phyloP scores from a whole-genome alignment of 108 stramenopile genomes.

The Cyclotella sp. region DNA sequence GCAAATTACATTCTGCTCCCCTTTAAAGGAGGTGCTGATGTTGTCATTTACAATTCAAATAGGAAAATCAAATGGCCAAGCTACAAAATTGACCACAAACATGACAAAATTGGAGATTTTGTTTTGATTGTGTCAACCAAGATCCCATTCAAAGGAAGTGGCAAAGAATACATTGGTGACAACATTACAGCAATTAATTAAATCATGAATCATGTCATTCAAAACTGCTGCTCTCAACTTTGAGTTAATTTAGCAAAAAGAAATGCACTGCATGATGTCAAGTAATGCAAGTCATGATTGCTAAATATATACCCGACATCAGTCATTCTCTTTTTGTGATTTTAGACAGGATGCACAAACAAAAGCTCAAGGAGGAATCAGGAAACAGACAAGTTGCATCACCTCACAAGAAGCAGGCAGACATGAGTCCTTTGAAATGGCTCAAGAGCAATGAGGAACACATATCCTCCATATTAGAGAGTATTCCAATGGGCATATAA shows the following conservation, averaged over 20 bases:
- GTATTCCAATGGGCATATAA: conserved; percentile 59
- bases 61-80: conserved; percentile 89
- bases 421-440: conserved; percentile 34
- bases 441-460: conserved; percentile 27
- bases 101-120: conserved; percentile 94
- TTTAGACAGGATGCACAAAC: conserved; percentile 76
- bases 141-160: conserved; percentile 98
- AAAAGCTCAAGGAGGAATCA: conserved; percentile 53
- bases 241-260: conserved; percentile 72
- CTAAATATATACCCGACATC: conserved; percentile 87
- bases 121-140: conserved; percentile 96
- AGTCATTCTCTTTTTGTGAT: conserved; percentile 74
- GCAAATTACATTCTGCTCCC: conserved; percentile 97
- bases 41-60: conserved; percentile 87
- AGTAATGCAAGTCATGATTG: conserved; percentile 75
- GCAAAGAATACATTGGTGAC: conserved; percentile 95
- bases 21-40: conserved; percentile 96
- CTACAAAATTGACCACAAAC: conserved; percentile 96
- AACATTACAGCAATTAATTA: conserved; percentile 84
- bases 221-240: conserved; percentile 82
- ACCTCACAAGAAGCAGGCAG: conserved; percentile 29
- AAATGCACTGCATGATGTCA: conserved; percentile 79
- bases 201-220: conserved; percentile 79
- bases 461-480: conserved; percentile 49
- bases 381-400: conserved; percentile 27